Evolutionary conservation across 2,329 filamentous ascomycete genomes (phyloP).

Genomic region (Pseudopithomyces chartarum): DNA sequence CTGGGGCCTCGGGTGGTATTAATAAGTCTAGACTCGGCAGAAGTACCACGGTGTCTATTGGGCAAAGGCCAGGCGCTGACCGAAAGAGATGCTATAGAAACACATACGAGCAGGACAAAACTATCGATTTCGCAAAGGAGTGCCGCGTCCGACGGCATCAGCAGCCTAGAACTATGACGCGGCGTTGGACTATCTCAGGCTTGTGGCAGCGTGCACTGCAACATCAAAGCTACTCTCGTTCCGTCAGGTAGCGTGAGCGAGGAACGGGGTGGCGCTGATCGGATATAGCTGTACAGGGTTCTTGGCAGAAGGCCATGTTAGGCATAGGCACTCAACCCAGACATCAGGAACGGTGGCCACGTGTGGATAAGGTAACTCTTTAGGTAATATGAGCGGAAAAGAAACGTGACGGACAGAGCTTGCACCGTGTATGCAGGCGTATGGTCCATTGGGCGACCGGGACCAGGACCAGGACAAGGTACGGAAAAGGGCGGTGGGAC

Average conservation of each 20-base stretch:
- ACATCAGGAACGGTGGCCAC: constrained; percentile 22
- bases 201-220: constrained; percentile 20
- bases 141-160: constrained; percentile 11
- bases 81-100: constrained; percentile 32
- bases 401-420: constrained; percentile 16
- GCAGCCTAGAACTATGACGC: constrained; percentile 25
- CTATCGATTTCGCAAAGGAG: constrained; percentile 37
- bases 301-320: constrained; percentile 27
- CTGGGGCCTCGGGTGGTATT: constrained; percentile 30
- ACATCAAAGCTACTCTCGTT: constrained; percentile 17
- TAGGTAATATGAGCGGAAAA: constrained; percentile 15
- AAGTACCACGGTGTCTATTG: constrained; percentile 29
- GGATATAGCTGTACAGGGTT: constrained; percentile 20
- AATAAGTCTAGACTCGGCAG: constrained; percentile 40
- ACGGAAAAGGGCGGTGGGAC: neutral
- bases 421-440: constrained; percentile 14
- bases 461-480: constrained; percentile 4
- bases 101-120: constrained; percentile 17
- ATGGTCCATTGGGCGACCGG: constrained; percentile 13
- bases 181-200: constrained; percentile 13
- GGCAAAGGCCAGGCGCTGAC: constrained; percentile 24
- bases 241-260: constrained; percentile 17
- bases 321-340: constrained; percentile 10
- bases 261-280: constrained; percentile 16
- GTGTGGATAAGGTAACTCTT: constrained; percentile 21